Conservation (phyloP, 1,139 yeast genomes). For the Blastobotrys malaysiensis region DNA sequence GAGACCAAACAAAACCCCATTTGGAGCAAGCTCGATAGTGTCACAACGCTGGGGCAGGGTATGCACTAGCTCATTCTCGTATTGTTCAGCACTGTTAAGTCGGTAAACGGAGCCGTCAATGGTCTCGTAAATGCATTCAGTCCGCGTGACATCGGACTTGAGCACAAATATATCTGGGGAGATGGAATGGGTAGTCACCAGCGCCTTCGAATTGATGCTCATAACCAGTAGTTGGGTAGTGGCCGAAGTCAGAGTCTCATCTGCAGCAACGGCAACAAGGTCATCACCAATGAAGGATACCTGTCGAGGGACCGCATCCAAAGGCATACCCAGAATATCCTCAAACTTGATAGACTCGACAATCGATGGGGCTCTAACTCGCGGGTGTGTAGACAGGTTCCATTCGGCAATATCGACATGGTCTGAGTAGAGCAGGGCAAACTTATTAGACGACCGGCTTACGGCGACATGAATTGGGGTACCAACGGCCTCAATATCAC, state of each 20-base stretch:
- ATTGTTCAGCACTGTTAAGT: slow-evolving; percentile 24
- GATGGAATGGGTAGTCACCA: slow-evolving; percentile 22
- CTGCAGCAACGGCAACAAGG: slow-evolving; percentile 53
- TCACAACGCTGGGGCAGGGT: slow-evolving; percentile 67
- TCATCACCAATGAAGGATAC: slow-evolving; percentile 51
- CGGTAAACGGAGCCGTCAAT: slow-evolving; percentile 57
- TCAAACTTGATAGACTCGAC: slow-evolving; percentile 35
- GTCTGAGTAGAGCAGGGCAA: slow-evolving; percentile 52
- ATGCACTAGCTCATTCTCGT: slow-evolving; percentile 34
- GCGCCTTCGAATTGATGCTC: slow-evolving; percentile 1
- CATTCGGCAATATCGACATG: slow-evolving; percentile 40
- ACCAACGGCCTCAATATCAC: slow-evolving; percentile 44
- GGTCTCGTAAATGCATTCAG: slow-evolving; percentile 51
- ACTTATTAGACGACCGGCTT: slow-evolving; percentile 50
- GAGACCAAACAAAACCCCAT: slow-evolving; percentile 58
- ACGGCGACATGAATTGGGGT: slow-evolving; percentile 63
- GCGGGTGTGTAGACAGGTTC: slow-evolving; percentile 26
- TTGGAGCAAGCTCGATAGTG: slow-evolving; percentile 40
- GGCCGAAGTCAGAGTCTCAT: slow-evolving; percentile 27
- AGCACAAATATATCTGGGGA: slow-evolving; percentile 50
- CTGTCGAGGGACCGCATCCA: slow-evolving; percentile 54
- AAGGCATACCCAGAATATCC: slow-evolving; percentile 28
- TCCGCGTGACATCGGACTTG: slow-evolving; percentile 52
- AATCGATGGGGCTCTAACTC: slow-evolving; percentile 46
- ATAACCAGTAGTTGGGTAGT: slow-evolving; percentile 9